Base-by-base conservation (phyloP, 2,329 filamentous ascomycete genomes). In the Ophioceras dolichostomum region DNA sequence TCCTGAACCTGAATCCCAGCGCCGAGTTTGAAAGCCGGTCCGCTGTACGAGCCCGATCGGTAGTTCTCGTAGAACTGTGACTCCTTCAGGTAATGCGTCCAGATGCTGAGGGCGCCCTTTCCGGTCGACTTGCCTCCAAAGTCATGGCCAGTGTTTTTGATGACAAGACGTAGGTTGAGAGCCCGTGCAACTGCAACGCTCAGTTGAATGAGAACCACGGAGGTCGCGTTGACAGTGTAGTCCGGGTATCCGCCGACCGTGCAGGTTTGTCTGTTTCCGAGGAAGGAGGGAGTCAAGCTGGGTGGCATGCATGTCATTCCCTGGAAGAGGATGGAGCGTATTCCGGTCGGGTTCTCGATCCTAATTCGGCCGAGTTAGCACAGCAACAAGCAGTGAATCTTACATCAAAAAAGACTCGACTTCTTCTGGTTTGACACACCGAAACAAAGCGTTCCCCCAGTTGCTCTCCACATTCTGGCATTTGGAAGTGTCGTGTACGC, bases 1-100 rank as follows among this genome's bases (percentile, higher is more conserved):
- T 76, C 70, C 24, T 54, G 60, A 10, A 76, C 6, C 60, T 44
- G 37, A 60, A 60, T 63, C 37, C 72, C 73, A 9, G 69, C 61
- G 2, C 68, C 71, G 14, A 72, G 1, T 67, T 68, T 45, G 32
- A 47, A 33, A 19, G 36, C 43, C 12, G 41, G 37, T 10, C 38
- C 45, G 24, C 14, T 37, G 39, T 45, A 47, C 4, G 44, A 18
- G 2, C 63, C 47, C 5, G 47, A 8, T 12, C 5, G 45, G 41
- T 47, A 64, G 54, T 49, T 18, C 59, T 60, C 32, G 60, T 64
- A 71, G 70, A 75, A 39, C 73, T 62, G 1, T 16, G 50, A 47
- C 16, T 41, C 22, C 39, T 48, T 44, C n/a, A 47, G 40, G 27
- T 32, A 18, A 17, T 32, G 30, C 4, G 30, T 32, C 30, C 30